Conservation (phyloP, 2,329 filamentous ascomycete species). For the Fusarium clavum region DNA sequence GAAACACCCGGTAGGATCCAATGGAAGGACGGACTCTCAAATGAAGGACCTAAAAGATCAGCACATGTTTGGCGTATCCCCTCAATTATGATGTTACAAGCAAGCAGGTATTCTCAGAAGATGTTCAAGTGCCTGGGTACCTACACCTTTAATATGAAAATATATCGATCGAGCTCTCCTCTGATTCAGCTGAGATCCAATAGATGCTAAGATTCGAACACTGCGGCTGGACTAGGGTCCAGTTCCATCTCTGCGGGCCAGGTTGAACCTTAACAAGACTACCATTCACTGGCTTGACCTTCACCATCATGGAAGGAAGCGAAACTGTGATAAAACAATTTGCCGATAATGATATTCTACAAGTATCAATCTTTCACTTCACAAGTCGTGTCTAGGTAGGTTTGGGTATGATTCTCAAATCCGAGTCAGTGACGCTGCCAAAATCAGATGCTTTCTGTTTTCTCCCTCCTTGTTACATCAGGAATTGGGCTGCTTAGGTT, state of each 20-base stretch:
- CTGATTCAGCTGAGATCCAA: constrained; percentile 20
- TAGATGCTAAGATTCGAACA: constrained; percentile 1
- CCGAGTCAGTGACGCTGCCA: neutral
- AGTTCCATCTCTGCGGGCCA: constrained; percentile 18
- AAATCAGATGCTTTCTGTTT: constrained; percentile 14
- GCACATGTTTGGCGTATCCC: neutral
- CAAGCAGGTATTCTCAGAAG: neutral
- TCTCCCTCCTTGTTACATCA: constrained; percentile 14
- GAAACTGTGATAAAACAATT: constrained; percentile 1
- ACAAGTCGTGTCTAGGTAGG: neutral
- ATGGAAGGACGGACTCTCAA: neutral
- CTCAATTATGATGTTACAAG: neutral
- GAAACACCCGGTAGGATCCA: neutral
- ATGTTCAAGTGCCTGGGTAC: neutral
- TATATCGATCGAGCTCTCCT: constrained; percentile 7
- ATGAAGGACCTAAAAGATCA: neutral
- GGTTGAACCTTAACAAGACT: constrained; percentile 20
- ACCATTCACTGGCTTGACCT: neutral
- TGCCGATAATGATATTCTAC: neutral
- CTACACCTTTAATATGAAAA: constrained; percentile 2
- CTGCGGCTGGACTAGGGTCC: constrained; percentile 9
- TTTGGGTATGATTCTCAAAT: neutral
- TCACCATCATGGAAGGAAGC: neutral
- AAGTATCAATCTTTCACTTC: neutral
- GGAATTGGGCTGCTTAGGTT: constrained; percentile 22